Percentiles rank a stretch among this genome's conserved stretches.
Conservation (phyloP, 1,284 basidiomycete species). For the Rhodofomes roseus region DNA sequence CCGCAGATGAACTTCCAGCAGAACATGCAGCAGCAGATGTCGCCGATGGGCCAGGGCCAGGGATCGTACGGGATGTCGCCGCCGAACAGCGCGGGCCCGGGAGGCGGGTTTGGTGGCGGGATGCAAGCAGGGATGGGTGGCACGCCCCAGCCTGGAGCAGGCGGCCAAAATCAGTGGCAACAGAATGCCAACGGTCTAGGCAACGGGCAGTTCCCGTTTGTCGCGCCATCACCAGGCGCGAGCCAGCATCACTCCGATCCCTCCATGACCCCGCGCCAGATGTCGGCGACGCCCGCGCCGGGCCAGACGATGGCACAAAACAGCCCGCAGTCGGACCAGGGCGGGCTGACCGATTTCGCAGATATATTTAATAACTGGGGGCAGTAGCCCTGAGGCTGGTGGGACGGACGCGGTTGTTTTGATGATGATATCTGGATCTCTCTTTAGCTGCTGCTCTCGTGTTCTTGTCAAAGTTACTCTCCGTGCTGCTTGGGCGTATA, state of each 20-base stretch:
- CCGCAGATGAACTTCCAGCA: slow-evolving; percentile 21
- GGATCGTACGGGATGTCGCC: slow-evolving; percentile 42
- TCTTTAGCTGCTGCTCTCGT: slow-evolving; percentile 4
- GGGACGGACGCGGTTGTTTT: neutral
- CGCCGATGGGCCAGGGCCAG: slow-evolving; percentile 19
- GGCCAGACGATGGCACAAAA: slow-evolving; percentile 24
- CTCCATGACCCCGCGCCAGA: slow-evolving; percentile 20
- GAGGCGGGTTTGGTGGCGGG: slow-evolving; percentile 12
- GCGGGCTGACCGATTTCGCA: slow-evolving; percentile 21
- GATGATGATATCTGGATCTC: neutral
- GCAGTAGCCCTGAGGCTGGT: slow-evolving; percentile 10
- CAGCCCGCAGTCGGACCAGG: slow-evolving; percentile 21
- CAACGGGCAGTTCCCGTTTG: slow-evolving; percentile 19
- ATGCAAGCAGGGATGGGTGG: slow-evolving; percentile 14
- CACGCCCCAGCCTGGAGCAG: slow-evolving; percentile 16
- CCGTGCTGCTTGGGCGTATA: slow-evolving; percentile 1
- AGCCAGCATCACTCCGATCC: slow-evolving; percentile 22
- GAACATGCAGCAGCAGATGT: slow-evolving; percentile 21
- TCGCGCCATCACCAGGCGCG: slow-evolving; percentile 24
- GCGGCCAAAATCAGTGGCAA: slow-evolving; percentile 21
- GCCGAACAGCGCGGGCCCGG: slow-evolving; percentile 25
- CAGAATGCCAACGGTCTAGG: slow-evolving; percentile 7
- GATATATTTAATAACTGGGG: slow-evolving; percentile 29
- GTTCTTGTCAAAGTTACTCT: neutral
- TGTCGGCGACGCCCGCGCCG: slow-evolving; percentile 27